These are phyloP conservation scores for Filobasidium wieringae DNA, from an alignment of 768 basidiomycete species.

Conservation along the genomic window DNA sequence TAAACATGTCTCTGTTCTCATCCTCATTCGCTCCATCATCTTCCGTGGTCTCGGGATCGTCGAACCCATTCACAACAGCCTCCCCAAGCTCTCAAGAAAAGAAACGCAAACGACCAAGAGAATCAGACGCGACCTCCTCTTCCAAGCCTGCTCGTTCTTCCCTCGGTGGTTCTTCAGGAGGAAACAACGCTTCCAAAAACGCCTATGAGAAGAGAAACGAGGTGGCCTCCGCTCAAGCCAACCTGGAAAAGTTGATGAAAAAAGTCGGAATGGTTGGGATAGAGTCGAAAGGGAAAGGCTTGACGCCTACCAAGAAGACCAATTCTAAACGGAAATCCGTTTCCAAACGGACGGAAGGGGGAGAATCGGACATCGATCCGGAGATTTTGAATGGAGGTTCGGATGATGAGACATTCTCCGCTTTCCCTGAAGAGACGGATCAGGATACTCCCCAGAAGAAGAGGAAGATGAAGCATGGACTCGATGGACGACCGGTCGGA, in stretches of 20 bases:
- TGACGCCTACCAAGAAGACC: not conserved
- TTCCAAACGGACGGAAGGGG: not conserved
- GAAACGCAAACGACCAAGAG: conserved; percentile 2
- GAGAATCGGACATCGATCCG: not conserved
- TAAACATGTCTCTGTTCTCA: not conserved
- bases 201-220: conserved; percentile 13
- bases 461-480: conserved; percentile 9
- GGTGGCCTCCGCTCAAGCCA: conserved; percentile 22
- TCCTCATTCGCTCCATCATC: not conserved
- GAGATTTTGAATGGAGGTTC: not conserved
- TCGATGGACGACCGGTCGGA: conserved; percentile 5
- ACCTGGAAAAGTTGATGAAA: conserved; percentile 34
- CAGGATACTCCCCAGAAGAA: not conserved
- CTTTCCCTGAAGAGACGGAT: not conserved
- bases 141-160: not conserved
- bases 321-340: not conserved
- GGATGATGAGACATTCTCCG: not conserved
- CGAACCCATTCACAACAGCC: not conserved
- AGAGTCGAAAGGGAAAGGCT: not conserved
- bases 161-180: not conserved
- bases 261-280: conserved; percentile 24
- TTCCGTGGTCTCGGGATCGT: not conserved
- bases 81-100: not conserved
- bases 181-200: not conserved
- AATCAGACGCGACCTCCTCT: not conserved